phyloP scores from a whole-genome alignment of 1,284 basidiomycete genomes.

The Thecaphora thlaspeos region DNA sequence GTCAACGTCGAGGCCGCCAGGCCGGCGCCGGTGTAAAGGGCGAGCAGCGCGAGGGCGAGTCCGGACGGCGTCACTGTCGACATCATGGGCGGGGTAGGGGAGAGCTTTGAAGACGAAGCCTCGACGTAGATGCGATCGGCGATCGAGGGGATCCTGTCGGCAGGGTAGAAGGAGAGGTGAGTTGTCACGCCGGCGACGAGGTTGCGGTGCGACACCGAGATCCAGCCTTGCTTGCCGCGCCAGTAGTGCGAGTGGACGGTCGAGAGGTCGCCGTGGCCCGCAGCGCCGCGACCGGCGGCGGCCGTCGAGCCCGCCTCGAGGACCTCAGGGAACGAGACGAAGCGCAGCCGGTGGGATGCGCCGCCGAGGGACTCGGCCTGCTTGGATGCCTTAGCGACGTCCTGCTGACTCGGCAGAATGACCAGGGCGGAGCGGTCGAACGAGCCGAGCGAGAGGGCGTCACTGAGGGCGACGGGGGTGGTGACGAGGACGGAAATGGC shows the following conservation, averaged over 20 bases:
- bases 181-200: constrained; percentile 44
- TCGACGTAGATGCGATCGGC: constrained; percentile 43
- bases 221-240: constrained; percentile 30
- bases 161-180: constrained; percentile 44
- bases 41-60: constrained; percentile 39
- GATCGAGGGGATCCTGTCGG: constrained; percentile 43
- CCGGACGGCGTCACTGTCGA: constrained; percentile 31
- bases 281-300: not conserved
- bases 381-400: constrained; percentile 14
- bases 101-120: constrained; percentile 4
- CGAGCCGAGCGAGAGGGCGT: constrained; percentile 17
- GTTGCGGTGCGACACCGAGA: constrained; percentile 33
- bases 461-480: constrained; percentile 18
- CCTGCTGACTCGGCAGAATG: constrained; percentile 19
- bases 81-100: constrained; percentile 25
- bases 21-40: constrained; percentile 51
- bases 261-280: not conserved
- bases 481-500: constrained; percentile 32
- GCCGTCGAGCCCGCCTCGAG: constrained; percentile 13
- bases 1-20: constrained; percentile 31
- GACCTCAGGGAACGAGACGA: constrained; percentile 26
- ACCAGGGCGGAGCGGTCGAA: constrained; percentile 32
- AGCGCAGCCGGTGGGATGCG: constrained; percentile 24
- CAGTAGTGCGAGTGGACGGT: constrained; percentile 40
- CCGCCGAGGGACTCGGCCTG: constrained; percentile 12